A percentile compares a stretch with the other conserved stretches of the same genome.
Conservation (phyloP, 2,329 filamentous ascomycete genomes). For the Fusarium illudens region DNA sequence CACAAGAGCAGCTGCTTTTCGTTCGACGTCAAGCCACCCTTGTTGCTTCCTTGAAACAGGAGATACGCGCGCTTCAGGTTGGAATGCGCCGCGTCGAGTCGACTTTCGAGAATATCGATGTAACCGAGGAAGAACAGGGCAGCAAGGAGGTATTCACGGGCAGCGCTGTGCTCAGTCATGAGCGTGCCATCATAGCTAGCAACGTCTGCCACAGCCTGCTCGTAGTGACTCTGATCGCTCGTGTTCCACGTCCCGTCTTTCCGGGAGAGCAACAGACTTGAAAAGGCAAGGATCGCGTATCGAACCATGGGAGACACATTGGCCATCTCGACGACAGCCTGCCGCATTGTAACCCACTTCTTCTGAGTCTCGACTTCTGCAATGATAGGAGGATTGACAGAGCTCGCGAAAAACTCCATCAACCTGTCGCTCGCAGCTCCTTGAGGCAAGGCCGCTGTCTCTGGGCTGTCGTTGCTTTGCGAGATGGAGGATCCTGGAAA, state of each 20-base stretch:
- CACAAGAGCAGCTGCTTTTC: conserved; percentile 62
- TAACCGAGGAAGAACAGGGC: conserved; percentile 64
- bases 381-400: conserved; percentile 61
- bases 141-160: conserved; percentile 56
- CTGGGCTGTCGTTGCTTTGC: conserved; percentile 34
- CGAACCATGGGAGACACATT: conserved; percentile 56
- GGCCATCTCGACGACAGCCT: conserved; percentile 58
- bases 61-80: conserved; percentile 60
- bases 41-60: conserved; percentile 54
- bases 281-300: conserved; percentile 61
- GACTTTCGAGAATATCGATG: conserved; percentile 57
- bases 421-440: conserved; percentile 42
- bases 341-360: conserved; percentile 60
- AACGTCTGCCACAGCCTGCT: conserved; percentile 48
- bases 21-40: conserved; percentile 47
- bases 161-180: conserved; percentile 43
- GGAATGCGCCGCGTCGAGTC: conserved; percentile 56
- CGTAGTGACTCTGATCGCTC: conserved; percentile 50
- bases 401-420: conserved; percentile 58
- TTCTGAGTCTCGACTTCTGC: conserved; percentile 62
- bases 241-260: conserved; percentile 45
- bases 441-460: conserved; percentile 4
- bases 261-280: conserved; percentile 54
- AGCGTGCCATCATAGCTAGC: conserved; percentile 32
- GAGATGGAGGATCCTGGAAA: conserved; percentile 33